These are phyloP conservation scores for Cryptococcus maquisensis DNA, from an alignment of 1,284 basidiomycete genomes.

Conservation along the genomic window DNA sequence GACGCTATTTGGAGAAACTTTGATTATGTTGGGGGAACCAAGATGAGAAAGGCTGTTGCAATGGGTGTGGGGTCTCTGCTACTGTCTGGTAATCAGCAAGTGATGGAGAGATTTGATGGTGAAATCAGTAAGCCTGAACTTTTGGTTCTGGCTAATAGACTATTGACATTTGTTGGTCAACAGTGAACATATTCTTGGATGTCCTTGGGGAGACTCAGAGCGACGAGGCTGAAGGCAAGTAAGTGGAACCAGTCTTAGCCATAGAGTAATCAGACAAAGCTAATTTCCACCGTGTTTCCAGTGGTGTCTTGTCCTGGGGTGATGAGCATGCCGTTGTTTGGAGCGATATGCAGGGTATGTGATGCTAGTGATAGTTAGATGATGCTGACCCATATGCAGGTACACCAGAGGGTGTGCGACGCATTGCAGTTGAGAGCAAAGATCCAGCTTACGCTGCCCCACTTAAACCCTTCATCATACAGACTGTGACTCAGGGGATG, in stretches of 20 bases:
- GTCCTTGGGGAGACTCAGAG: constrained; percentile 77
- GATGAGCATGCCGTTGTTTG: constrained; percentile 33
- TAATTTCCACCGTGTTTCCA: background rate
- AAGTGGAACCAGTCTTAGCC: constrained; percentile 3
- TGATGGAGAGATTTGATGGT: constrained; percentile 54
- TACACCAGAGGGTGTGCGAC: constrained; percentile 38
- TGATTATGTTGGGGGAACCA: constrained; percentile 47
- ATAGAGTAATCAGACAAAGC: background rate
- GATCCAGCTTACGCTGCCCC: constrained; percentile 42
- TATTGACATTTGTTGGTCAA: constrained; percentile 51
- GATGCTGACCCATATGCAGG: constrained; percentile 6
- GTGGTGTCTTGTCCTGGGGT: constrained; percentile 29
- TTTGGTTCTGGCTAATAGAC: background rate
- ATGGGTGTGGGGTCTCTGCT: constrained; percentile 45
- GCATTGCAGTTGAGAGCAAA: constrained; percentile 32
- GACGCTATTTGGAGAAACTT: constrained; percentile 50
- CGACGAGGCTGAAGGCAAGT: constrained; percentile 52
- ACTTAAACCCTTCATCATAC: constrained; percentile 39
- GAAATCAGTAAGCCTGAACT: constrained; percentile 37
- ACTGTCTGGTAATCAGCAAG: constrained; percentile 66
- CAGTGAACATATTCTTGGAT: constrained; percentile 82
- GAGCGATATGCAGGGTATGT: constrained; percentile 37
- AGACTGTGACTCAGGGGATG: constrained; percentile 36
- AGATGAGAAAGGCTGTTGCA: constrained; percentile 44
- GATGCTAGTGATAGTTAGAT: background rate